These are phyloP conservation scores for Alternaria alternata DNA, from an alignment of 2,329 filamentous ascomycete species.

Conservation along the genomic window DNA sequence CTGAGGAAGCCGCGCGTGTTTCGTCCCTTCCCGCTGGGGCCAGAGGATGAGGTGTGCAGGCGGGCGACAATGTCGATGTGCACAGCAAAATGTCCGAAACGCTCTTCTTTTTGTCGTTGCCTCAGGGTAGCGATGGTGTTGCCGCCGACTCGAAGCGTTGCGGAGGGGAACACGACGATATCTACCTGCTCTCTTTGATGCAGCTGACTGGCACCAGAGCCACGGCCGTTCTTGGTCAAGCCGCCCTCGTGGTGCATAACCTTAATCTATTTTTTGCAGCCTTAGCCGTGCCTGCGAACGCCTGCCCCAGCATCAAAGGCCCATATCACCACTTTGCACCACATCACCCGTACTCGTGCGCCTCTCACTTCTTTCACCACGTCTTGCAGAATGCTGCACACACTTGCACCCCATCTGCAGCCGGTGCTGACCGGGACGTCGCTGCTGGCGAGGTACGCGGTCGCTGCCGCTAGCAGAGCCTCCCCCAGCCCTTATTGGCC, in stretches of 20 bases:
- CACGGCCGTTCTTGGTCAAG: slow-evolving; percentile 19
- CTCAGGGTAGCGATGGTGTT: slow-evolving; percentile 12
- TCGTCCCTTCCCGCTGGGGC: slow-evolving; percentile 27
- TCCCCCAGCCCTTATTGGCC: slow-evolving; percentile 12
- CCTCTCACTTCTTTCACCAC: not conserved
- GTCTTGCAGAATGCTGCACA: not conserved
- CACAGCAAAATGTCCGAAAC: slow-evolving; percentile 17
- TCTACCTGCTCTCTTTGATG: slow-evolving; percentile 1
- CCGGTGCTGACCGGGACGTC: slow-evolving; percentile 2
- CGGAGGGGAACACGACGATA: slow-evolving; percentile 1
- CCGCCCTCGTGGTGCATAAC: slow-evolving; percentile 16
- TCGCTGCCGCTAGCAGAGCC: slow-evolving; percentile 8
- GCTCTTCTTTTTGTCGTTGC: slow-evolving; percentile 2
- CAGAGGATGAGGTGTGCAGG: slow-evolving; percentile 24
- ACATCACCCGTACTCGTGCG: not conserved
- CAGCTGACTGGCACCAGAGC: slow-evolving; percentile 16
- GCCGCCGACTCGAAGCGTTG: slow-evolving; percentile 7
- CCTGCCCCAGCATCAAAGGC: slow-evolving; percentile 7
- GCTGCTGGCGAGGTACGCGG: slow-evolving; percentile 5
- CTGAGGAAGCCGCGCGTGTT: slow-evolving; percentile 26
- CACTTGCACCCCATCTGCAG: slow-evolving; percentile 10
- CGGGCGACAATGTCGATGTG: slow-evolving; percentile 13
- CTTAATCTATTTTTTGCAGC: slow-evolving; percentile 31
- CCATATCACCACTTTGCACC: not conserved
- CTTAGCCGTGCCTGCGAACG: slow-evolving; percentile 13